Evolutionary conservation across 23 red algal genomes (phyloP), one percentile per base, ranked within the genome.

Genomic region (Agarophyton chilense): DNA sequence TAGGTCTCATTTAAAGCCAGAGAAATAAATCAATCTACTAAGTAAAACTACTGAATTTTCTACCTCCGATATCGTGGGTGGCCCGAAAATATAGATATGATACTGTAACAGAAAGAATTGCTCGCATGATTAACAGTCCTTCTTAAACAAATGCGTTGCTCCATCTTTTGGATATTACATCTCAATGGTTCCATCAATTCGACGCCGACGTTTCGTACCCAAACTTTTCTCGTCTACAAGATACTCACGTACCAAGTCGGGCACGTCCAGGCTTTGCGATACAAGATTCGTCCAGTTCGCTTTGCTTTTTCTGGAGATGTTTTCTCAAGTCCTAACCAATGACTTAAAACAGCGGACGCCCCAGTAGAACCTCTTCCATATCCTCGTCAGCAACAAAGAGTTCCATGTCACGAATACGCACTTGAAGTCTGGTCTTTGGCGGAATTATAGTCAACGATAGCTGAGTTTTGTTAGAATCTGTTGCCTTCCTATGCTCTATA

Each of bases 341-440:
- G 45, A 60, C 58, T 17, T 50, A 7, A 46, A 86, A 39, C 39
- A 87, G 47, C 18, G 64, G 83, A 51, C 63, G 13, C 8, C 36
- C 41, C 12, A 87, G 66, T 45, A 87, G 53, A 35, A 76, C 64
- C 36, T 87, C 83, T 45, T 28, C 28, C 83, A 87, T 87, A 18
- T 13, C 33, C 12, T 75, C 62, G 29, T 51, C 46, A 18, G 67
- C 64, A 21, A 87, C 62, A 40, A 86, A 41, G 52, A 86, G 71
- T 49, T 86, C 28, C 5, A 71, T 45, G 28, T 86, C 64, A 10
- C 62, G 22, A 28, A 67, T 51, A 11, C 60, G 6, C 31, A 70
- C 12, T 10, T 57, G 81, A 0, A 78, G 0, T 51, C 24, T 0
- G 13, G 73, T 78, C 9, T 1, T 45, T 10, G 73, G 73, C 8